Base-by-base conservation (phyloP, 2,329 filamentous ascomycete genomes). In the Fusarium equiseti region DNA sequence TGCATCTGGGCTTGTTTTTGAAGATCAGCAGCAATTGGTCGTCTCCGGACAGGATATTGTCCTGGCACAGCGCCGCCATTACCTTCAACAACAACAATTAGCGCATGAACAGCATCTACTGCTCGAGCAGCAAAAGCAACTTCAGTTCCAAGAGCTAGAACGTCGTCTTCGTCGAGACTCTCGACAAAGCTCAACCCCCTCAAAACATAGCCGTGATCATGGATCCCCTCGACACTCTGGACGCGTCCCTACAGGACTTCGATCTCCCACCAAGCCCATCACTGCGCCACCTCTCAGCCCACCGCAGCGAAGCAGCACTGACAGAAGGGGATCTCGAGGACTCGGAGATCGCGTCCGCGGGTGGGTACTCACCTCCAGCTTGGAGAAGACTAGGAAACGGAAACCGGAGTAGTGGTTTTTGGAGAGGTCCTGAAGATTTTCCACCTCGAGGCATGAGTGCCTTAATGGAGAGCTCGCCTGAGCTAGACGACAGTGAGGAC, bases 361-460 rank as follows among this genome's bases (percentile, higher is more conserved):
- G 86, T 83, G 87, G 86, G 68, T 89, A 86, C 82, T 88, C 85
- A 75, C 87, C 87, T 60, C 87, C 87, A 69, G 87, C 87, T 50
- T 89, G 87, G 87, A 83, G 86, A 76, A 86, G 86, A 71, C 86
- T 89, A 79, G 85, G 83, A 81, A 89, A 88, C 83, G 87, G 86
- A 74, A 83, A 84, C 71, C 83, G 85, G 76, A 87, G 84, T 78
- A 87, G 83, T 75, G 86, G 87, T 69, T 89, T 90, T 77, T 90
- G 91, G 86, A 86, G 86, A 73, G 73, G 76, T n/a, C 77, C 77
- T 65, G 86, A 89, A 74, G 86, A 90, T 73, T 80, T 84, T 12
- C 81, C 86, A 26, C 70, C 71, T 59, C 70, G 83, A 20, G 68
- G 68, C 56, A 81, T 87, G 27, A 69, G 73, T 62, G 66, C 69